phyloP scores from a whole-genome alignment of 2,329 filamentous ascomycete species.

The Fusarium poae region DNA sequence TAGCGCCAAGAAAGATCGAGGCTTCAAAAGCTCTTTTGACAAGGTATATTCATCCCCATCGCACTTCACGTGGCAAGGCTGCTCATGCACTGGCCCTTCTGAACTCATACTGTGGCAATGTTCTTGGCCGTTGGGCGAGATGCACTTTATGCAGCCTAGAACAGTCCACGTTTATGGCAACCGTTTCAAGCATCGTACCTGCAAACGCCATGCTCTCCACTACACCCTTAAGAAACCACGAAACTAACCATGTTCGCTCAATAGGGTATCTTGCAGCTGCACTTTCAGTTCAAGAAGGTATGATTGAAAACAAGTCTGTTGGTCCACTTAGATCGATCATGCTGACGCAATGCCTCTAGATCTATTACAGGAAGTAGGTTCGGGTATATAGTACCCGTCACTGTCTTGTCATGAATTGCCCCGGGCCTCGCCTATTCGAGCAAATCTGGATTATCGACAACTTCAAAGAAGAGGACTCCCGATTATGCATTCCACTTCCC shows the following conservation, averaged over 20 bases:
- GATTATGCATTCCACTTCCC: neutral
- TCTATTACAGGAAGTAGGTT: slow-evolving; percentile 68
- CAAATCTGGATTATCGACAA: slow-evolving; percentile 7
- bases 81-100: slow-evolving; percentile 29
- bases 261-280: slow-evolving; percentile 92
- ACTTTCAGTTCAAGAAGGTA: slow-evolving; percentile 99
- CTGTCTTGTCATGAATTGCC: slow-evolving; percentile 7
- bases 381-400: slow-evolving; percentile 2
- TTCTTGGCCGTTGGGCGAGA: slow-evolving; percentile 20
- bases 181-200: slow-evolving; percentile 17
- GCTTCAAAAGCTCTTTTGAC: slow-evolving; percentile 96
- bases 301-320: slow-evolving; percentile 41
- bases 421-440: slow-evolving; percentile 16
- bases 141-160: slow-evolving; percentile 31
- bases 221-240: slow-evolving; percentile 22
- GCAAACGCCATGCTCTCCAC: slow-evolving; percentile 10
- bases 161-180: slow-evolving; percentile 25
- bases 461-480: slow-evolving; percentile 15
- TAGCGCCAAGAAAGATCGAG: slow-evolving; percentile 92
- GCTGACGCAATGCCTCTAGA: slow-evolving; percentile 55
- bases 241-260: slow-evolving; percentile 42
- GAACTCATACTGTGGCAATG: slow-evolving; percentile 20
- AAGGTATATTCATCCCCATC: slow-evolving; percentile 73
- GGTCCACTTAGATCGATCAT: slow-evolving; percentile 10
- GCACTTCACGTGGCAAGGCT: slow-evolving; percentile 33